Evolutionary conservation across 805 yeast species (phyloP), one percentile per base, ranked within the genome.

Genomic region (Zygoascus tannicola): DNA sequence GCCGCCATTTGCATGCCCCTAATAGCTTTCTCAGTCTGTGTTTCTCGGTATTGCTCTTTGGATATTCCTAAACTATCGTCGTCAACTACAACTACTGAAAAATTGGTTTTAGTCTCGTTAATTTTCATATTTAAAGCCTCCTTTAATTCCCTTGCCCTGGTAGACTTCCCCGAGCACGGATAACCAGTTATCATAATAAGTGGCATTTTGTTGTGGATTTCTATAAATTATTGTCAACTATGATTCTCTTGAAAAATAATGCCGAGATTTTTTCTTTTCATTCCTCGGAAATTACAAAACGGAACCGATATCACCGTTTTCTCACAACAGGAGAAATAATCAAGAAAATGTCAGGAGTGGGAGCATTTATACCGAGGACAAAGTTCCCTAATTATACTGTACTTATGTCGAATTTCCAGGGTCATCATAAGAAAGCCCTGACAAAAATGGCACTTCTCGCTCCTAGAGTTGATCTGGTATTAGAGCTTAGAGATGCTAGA

Each of bases 1-100:
- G 94, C 95, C 0, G 94, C 76, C 66, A 88, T 80, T 55, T 88
- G 95, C 22, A 75, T 72, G 0, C 94, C 94, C 41, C 97, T 71
- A 0, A 85, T 78, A 21, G 81, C 71, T 55, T 90, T 86, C 59
- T 92, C 98, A 3, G 76, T 70, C 40, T 70, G 71, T 1, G 95
- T 78, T 26, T 82, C 92, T 20, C 70, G 56, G 57, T 92, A 92
- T 35, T 75, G 73, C 14, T 69, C 69, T 56, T 82, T 87, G 1
- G 72, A 44, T 16, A 90, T 81, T 1, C 87, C 92, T 22, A 92
- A 63, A 1, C 76, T 65, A 50, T 84, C 92, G 59, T 92, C 98
- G 22, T 76, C 73, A 55, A 88, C 87, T 41, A 83, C 67, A 2
- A 77, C 71, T 14, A 88, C 79, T 34, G 74, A 72, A 55, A 76